phyloP scores from a whole-genome alignment of 768 basidiomycete species.

The Lenzites betulinus region DNA sequence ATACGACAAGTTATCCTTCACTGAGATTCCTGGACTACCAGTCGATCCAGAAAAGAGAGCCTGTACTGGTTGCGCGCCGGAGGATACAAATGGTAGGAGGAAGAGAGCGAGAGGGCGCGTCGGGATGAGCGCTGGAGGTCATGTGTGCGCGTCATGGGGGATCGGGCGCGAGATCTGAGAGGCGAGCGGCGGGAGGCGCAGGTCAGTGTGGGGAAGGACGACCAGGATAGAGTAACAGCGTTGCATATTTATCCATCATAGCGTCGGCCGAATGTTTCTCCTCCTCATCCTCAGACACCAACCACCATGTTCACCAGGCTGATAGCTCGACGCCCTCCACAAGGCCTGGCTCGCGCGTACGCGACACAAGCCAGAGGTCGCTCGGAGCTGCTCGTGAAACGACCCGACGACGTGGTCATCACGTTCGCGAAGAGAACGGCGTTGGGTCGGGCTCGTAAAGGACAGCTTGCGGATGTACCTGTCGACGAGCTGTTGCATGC shows the following conservation, averaged over 20 bases:
- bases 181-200: not conserved
- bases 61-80: not conserved
- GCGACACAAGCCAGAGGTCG: conserved; percentile 47
- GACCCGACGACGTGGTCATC: conserved; percentile 84
- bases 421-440: conserved; percentile 90
- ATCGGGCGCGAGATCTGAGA: conserved; percentile 17
- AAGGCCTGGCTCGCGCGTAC: conserved; percentile 27
- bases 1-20: too few species aligned
- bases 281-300: not conserved
- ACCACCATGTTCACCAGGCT: conserved; percentile 25
- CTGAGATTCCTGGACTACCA: too few species aligned
- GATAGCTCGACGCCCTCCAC: not conserved
- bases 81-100: not conserved
- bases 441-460: conserved; percentile 86
- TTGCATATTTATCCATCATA: not conserved
- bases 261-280: not conserved
- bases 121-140: not conserved
- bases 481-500: conserved; percentile 87
- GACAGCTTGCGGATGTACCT: conserved; percentile 84
- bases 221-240: conserved; percentile 9
- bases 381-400: conserved; percentile 62
- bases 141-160: conserved; percentile 22
- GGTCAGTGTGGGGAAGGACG: conserved; percentile 15
- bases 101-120: not conserved
- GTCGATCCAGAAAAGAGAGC: too few species aligned